Evolutionary conservation across 768 basidiomycete genomes (phyloP).

Genomic region (Mycena kentingensis): DNA sequence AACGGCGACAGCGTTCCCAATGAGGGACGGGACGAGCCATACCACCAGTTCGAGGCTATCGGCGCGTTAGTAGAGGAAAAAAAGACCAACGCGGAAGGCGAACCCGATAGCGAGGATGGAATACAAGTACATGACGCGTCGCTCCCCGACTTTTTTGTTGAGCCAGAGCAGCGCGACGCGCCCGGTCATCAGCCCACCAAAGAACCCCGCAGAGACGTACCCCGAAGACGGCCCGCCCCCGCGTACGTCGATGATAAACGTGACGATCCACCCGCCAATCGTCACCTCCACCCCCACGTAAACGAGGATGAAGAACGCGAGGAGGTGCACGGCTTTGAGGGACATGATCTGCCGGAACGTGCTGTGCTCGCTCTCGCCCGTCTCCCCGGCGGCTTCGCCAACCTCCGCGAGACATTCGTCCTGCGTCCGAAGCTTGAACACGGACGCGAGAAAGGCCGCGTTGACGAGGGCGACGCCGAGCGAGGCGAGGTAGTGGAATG

Average conservation of each 20-base stretch:
- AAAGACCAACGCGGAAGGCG: conserved; percentile 11
- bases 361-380: conserved; percentile 38
- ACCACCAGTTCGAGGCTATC: conserved; percentile 62
- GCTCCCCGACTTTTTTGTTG: conserved; percentile 59
- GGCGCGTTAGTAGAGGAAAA: neutral
- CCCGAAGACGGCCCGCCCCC: conserved; percentile 50
- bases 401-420: conserved; percentile 61
- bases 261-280: conserved; percentile 70
- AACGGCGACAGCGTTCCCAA: conserved; percentile 65
- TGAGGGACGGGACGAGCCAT: conserved; percentile 69
- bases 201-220: conserved; percentile 61
- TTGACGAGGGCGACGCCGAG: conserved; percentile 67
- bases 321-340: conserved; percentile 56
- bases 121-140: conserved; percentile 54
- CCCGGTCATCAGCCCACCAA: conserved; percentile 60
- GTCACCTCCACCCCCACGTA: conserved; percentile 74
- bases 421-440: conserved; percentile 72
- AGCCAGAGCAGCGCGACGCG: conserved; percentile 57
- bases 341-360: conserved; percentile 53
- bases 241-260: conserved; percentile 49
- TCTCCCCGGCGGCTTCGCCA: conserved; percentile 48
- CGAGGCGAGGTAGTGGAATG: conserved; percentile 74
- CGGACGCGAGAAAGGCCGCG: conserved; percentile 46
- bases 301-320: conserved; percentile 64
- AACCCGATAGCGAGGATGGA: conserved; percentile 52